phyloP scores from a whole-genome alignment of 2,329 filamentous ascomycete species.

The Chrysoporthe puriensis region DNA sequence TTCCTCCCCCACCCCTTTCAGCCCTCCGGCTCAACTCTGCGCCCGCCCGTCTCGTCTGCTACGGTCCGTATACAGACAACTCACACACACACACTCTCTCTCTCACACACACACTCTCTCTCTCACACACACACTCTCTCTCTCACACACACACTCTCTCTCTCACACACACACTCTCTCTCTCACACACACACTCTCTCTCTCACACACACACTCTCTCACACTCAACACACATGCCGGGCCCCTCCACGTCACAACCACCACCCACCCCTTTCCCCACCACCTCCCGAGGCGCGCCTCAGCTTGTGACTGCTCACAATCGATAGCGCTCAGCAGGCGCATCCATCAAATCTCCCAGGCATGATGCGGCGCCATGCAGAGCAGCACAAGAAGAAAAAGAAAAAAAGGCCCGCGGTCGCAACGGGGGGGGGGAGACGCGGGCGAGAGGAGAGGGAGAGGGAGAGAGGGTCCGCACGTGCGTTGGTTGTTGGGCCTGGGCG shows the following conservation, averaged over 20 bases:
- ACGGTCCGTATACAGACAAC: not conserved
- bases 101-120: not conserved
- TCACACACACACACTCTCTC: not conserved
- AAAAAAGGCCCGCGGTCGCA: not conserved
- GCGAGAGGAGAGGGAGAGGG: not conserved
- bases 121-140: too few relatives aligned
- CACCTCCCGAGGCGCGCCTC: not conserved
- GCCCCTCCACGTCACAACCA: not conserved
- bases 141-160: too few relatives aligned
- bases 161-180: not conserved
- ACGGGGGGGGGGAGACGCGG: not conserved
- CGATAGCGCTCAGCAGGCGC: slow-evolving; percentile 1
- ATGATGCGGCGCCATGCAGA: not conserved
- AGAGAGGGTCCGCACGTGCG: not conserved
- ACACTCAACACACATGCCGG: too few relatives aligned
- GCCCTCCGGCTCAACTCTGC: slow-evolving; percentile 23
- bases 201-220: too few relatives aligned
- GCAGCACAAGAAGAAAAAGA: not conserved
- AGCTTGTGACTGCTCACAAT: slow-evolving; percentile 4
- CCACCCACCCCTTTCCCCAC: not conserved
- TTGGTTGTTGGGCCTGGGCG: not conserved
- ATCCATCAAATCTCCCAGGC: not conserved
- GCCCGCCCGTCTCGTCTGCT: slow-evolving; percentile 2
- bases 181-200: not conserved
- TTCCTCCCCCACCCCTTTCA: not conserved